Base-by-base conservation (phyloP, 371 early-diverging fungal genomes). In the Mucor ambiguus region DNA sequence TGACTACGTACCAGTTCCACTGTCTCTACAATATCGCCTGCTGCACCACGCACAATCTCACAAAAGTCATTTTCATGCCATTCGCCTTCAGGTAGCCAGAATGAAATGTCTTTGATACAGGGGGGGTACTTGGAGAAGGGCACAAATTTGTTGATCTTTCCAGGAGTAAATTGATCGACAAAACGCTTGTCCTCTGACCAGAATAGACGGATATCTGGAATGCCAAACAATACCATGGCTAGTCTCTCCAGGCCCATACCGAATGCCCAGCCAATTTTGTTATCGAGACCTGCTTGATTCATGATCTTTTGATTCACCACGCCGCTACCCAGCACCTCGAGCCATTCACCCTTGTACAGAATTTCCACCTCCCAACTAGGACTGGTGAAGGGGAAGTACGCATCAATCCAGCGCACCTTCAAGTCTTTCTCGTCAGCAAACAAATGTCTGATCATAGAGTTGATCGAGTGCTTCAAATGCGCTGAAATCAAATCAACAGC, bases 301-400 rank as follows among this genome's bases (percentile, higher is more conserved):
- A 98, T 66, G 68, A 98, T 90, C 52, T 83, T 79, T 73, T 97
- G 96, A 62, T 87, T 82, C 52, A 96, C 92, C 7, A 98, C 90
- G 54, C 99, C 99, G 77, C 95, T 95, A 2, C 99, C 99, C 22
- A 92, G 82, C 7, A 98, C 89, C 72, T 98, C 98, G 8, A 98
- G 86, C 99, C 99, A 98, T 64, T 95, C 89, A 54, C 94, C 96
- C 54, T 93, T 86, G 78, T 93, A 97, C 55, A 87, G 72, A 48
- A 98, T 93, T 72, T 98, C 98, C 72, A 97, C 90, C 76, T 98
- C 99, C 93, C 94, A 98, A 75, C 93, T 93, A 6, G 98, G 99
- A 43, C 89, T 88, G 24, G 98, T 98, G 81, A 97, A 98, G 0
- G 98, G 99, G 77, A 98, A 98, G 61, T 90, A 93, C 2, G 91